These are phyloP conservation scores for Epichloe glyceriae DNA, from an alignment of 2,329 filamentous ascomycete genomes.

Conservation along the genomic window DNA sequence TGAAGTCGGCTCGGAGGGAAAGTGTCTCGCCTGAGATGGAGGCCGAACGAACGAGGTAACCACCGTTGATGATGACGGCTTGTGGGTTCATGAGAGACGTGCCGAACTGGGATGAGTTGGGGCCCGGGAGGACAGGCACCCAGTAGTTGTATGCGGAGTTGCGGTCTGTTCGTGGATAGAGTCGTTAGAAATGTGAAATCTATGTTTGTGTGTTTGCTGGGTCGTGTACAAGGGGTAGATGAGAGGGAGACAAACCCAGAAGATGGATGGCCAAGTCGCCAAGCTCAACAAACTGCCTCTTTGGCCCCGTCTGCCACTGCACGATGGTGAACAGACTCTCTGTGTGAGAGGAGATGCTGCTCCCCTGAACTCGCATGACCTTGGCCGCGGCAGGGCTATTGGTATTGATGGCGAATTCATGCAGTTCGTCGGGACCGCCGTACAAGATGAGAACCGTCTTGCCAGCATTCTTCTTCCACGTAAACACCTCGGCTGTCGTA, in stretches of 20 bases:
- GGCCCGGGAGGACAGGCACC: conserved; percentile 41
- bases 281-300: conserved; percentile 19
- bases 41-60: conserved; percentile 51
- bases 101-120: conserved; percentile 17
- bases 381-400: conserved; percentile 10
- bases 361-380: conserved; percentile 13
- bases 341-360: conserved; percentile 14
- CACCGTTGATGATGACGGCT: conserved; percentile 47
- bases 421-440: conserved; percentile 45
- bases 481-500: conserved; percentile 57
- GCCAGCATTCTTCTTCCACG: conserved; percentile 50
- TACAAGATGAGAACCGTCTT: conserved; percentile 52
- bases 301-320: conserved; percentile 18
- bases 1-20: conserved; percentile 57
- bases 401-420: conserved; percentile 45
- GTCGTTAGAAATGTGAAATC: conserved; percentile 1
- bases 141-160: conserved; percentile 58
- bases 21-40: conserved; percentile 42
- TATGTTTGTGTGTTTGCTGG: not conserved
- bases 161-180: conserved; percentile 31
- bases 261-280: conserved; percentile 30
- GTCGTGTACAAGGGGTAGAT: too few species aligned
- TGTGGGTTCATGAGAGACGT: conserved; percentile 22
- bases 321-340: conserved; percentile 13
- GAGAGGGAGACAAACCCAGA: conserved; percentile 14